Conservation (phyloP, 805 yeast genomes). For the Blastobotrys peoriensis region DNA sequence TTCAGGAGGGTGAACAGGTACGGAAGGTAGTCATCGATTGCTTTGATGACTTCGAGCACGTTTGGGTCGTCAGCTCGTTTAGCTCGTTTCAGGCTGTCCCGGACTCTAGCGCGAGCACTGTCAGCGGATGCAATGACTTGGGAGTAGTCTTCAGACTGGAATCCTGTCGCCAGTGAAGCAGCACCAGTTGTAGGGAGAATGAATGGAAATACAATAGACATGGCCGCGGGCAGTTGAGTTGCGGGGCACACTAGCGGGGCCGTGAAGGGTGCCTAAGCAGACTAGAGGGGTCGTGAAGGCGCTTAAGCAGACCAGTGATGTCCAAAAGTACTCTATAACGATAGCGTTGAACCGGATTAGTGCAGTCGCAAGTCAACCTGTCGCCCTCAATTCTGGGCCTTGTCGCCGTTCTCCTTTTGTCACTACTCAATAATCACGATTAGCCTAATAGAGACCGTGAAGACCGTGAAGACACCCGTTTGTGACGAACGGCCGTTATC, state of each 20-base stretch:
- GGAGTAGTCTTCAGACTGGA: slow-evolving; percentile 16
- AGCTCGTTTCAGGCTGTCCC: slow-evolving; percentile 27
- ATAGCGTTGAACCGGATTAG: no score
- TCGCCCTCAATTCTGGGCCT: no score
- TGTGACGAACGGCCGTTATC: no score
- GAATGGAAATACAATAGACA: slow-evolving; percentile 23
- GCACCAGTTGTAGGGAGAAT: slow-evolving; percentile 28
- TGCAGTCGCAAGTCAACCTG: no score
- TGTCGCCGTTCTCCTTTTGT: no score
- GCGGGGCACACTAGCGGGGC: no score
- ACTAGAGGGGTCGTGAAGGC: background rate
- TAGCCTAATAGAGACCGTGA: no score
- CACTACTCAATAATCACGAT: no score
- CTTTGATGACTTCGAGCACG: slow-evolving; percentile 21
- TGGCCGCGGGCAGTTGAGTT: no score
- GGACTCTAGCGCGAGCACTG: slow-evolving; percentile 24
- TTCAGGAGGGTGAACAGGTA: slow-evolving; percentile 19
- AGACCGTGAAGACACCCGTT: no score
- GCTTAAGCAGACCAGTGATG: background rate
- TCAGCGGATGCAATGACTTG: slow-evolving; percentile 25
- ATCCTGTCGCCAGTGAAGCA: slow-evolving; percentile 19
- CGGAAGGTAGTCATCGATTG: slow-evolving; percentile 26
- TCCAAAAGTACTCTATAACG: background rate
- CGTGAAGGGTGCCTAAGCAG: no score
- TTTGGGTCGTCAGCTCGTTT: slow-evolving; percentile 22